phyloP scores from a whole-genome alignment of 805 yeast genomes.

The Limtongia smithiae region DNA sequence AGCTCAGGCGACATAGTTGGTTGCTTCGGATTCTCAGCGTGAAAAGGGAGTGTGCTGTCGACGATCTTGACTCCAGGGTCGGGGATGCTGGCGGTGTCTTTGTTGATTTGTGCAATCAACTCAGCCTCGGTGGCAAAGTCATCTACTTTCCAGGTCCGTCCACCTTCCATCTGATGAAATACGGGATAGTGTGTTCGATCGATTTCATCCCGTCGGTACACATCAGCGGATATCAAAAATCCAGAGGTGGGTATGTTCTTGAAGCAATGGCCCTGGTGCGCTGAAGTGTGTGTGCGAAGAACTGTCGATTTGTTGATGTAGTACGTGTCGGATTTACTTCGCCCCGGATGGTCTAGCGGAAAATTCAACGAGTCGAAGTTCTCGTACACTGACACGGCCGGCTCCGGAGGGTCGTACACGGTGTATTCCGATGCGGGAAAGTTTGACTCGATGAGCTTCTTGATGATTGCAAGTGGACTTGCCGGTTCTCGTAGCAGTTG shows the following conservation, averaged over 20 bases:
- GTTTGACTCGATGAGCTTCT: slow-evolving; percentile 65
- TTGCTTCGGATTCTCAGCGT: slow-evolving; percentile 75
- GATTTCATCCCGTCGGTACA: slow-evolving; percentile 90
- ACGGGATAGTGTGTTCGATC: slow-evolving; percentile 96
- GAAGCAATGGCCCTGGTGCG: slow-evolving; percentile 73
- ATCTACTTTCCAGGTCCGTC: slow-evolving; percentile 69
- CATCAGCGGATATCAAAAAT: slow-evolving; percentile 90
- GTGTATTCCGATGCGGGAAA: slow-evolving; percentile 59
- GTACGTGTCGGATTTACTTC: slow-evolving; percentile 89
- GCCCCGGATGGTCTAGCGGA: slow-evolving; percentile 88
- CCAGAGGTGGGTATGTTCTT: slow-evolving; percentile 67
- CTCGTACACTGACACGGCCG: slow-evolving; percentile 75
- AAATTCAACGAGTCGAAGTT: slow-evolving; percentile 92
- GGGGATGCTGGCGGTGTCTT: slow-evolving; percentile 65
- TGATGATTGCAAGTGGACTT: slow-evolving; percentile 88
- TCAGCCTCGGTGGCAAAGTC: slow-evolving; percentile 36
- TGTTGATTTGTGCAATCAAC: slow-evolving; percentile 46
- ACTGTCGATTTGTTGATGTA: slow-evolving; percentile 71
- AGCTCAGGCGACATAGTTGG: slow-evolving; percentile 66
- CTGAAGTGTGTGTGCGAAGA: slow-evolving; percentile 92
- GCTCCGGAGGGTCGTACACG: slow-evolving; percentile 72
- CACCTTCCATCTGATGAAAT: slow-evolving; percentile 98
- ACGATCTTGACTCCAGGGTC: slow-evolving; percentile 66
- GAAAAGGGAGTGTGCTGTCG: slow-evolving; percentile 60
- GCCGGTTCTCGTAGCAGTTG: slow-evolving; percentile 66